Percentiles rank a stretch among this genome's conserved stretches.
Evolutionary conservation across 164 flowering plant genomes (phyloP).

Genomic region (Litsea cubeba): DNA sequence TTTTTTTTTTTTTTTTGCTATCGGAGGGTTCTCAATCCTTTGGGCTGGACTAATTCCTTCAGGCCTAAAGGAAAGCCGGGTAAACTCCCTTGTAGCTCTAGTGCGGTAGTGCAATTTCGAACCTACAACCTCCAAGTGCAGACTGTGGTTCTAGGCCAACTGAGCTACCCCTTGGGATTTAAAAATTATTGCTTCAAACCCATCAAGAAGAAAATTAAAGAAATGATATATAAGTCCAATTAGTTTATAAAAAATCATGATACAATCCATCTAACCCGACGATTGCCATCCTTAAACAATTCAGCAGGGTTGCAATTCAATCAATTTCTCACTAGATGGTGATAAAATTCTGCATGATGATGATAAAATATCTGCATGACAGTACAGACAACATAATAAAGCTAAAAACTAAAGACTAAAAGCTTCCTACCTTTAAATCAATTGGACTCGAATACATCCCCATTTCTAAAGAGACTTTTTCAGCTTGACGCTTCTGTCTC

Average conservation of each 20-base stretch:
- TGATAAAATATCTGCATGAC: not conserved
- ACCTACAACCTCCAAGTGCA: no score
- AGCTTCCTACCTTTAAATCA: not conserved
- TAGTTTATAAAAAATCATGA: not conserved
- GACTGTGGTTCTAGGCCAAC: no score
- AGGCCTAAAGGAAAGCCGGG: no score
- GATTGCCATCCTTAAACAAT: no score
- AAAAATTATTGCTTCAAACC: not conserved
- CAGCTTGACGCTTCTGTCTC: slow-evolving; percentile 9
- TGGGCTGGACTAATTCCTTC: no score
- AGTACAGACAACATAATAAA: not conserved
- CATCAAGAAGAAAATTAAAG: not conserved
- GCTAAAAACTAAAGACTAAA: not conserved
- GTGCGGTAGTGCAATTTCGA: no score
- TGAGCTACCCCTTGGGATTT: no score
- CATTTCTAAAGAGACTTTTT: slow-evolving; percentile 11
- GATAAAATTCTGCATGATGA: no score
- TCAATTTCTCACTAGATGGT: not conserved
- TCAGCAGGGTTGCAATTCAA: no score
- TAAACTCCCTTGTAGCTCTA: no score
- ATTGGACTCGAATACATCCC: not conserved
- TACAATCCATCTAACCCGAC: not conserved
- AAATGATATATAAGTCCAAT: not conserved
- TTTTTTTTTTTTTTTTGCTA: no score
- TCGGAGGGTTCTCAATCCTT: no score